Conservation (phyloP, 352 stramenopile genomes). For the Phytophthora uliginosa region DNA sequence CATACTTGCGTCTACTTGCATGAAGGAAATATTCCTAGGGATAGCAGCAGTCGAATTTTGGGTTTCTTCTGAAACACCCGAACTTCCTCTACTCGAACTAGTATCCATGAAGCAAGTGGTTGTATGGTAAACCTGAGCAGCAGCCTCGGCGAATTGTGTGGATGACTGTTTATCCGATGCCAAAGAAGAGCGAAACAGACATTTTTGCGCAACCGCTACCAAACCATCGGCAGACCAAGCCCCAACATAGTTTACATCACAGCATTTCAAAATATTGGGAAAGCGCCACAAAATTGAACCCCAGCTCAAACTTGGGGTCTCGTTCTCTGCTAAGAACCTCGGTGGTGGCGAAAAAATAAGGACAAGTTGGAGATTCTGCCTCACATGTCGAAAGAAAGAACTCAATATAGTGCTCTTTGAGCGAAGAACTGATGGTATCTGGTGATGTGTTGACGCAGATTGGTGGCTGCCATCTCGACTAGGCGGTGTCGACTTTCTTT, state of each 20-base stretch:
- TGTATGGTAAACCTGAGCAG: conserved; percentile 51
- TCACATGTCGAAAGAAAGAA: conserved; percentile 56
- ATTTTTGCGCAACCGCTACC: conserved; percentile 55
- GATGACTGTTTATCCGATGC: conserved; percentile 31
- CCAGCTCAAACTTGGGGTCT: conserved; percentile 5
- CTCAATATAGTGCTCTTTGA: conserved; percentile 63
- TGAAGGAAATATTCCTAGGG: conserved; percentile 14
- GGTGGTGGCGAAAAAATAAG: conserved; percentile 45
- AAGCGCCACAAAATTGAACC: conserved; percentile 48
- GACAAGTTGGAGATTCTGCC: conserved; percentile 65
- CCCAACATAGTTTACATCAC: conserved; percentile 48
- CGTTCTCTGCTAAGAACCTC: not conserved
- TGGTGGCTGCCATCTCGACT: not conserved
- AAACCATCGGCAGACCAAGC: conserved; percentile 61
- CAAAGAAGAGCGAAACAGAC: conserved; percentile 27
- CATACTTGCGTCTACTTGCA: conserved; percentile 51
- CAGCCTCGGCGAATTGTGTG: conserved; percentile 47
- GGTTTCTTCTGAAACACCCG: not conserved
- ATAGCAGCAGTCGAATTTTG: not conserved
- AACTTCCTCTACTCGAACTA: not conserved
- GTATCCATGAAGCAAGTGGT: conserved; percentile 31
- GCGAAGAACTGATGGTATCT: conserved; percentile 18
- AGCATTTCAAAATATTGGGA: conserved; percentile 53
- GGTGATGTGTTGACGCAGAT: not conserved
- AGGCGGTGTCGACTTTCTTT: not conserved